Conservation (phyloP, 1,139 yeast genomes). For the Diutina siamensis region DNA sequence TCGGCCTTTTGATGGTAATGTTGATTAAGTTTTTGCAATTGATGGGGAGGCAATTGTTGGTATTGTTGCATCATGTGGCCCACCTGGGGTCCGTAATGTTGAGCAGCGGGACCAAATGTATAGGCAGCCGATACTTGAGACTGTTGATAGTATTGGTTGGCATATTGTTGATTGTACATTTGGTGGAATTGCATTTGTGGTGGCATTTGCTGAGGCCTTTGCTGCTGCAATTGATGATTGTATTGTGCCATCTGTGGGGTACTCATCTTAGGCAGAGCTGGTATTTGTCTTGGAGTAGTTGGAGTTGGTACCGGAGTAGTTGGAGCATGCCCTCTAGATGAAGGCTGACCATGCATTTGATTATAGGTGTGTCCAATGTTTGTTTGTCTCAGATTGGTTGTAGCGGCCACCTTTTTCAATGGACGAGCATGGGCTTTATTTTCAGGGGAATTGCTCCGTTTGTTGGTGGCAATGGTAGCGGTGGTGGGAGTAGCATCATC, state of each 20-base stretch:
- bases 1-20: neutral
- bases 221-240: neutral
- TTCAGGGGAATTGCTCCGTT: conserved; percentile 1
- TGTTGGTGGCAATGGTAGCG: neutral
- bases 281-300: neutral
- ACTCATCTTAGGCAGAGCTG: neutral
- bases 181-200: neutral
- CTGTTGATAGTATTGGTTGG: neutral
- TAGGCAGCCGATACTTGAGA: neutral
- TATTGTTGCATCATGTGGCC: conserved; percentile 2
- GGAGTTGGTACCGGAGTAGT: neutral
- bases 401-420: neutral
- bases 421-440: neutral
- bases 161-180: conserved; percentile 5
- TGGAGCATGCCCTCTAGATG: neutral
- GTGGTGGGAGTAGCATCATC: no score
- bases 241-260: neutral
- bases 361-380: conserved; percentile 1
- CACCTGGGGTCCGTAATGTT: conserved; percentile 1
- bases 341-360: neutral
- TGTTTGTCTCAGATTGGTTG: neutral
- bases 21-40: neutral
- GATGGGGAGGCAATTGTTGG: neutral
- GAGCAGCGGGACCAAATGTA: conserved; percentile 2
- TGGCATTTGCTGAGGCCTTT: neutral